Evolutionary conservation across 257 asterid species (phyloP), one percentile per base, ranked within the genome.

Genomic region (Anisodus acutangulus): DNA sequence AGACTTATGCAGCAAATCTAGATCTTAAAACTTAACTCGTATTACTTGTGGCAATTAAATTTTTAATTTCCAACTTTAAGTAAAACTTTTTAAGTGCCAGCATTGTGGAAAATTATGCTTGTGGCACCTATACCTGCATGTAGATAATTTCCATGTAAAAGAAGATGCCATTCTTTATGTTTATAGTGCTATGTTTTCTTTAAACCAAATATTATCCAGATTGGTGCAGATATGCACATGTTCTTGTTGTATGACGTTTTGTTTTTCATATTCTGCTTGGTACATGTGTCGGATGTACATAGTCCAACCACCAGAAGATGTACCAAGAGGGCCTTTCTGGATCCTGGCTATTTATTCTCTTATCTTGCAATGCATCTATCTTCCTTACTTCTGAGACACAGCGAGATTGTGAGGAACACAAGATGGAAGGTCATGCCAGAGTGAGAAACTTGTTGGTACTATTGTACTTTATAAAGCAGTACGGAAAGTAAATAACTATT

Each of bases 71-170:
- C 7, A 51, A 76, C n/a, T 26, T 76, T 53, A 26, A 11, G 41
- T 26, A 54, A 76, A 26, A 63, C 8, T 51, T 49, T 41, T 26
- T 13, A 76, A 51, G 81, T 51, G 63, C 12, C 76, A 68, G 22
- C 39, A 76, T 76, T 43, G 17, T 71, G 79, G 58, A 51, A 15
- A 76, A 7, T 51, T 76, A 76, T 51, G 62, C 22, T 76, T 76
- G 63, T 76, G 80, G 80, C 60, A 74, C 17, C 43, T 45, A 74
- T 74, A 49, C 41, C 80, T 47, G 43, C 80, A 72, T 45, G 45
- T 45, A 41, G 80, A 72, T 72, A 72, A 10, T 22, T 74, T 6
- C 45, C 81, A 62, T 5, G 45, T 62, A 37, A 76, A 51, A 71
- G 5, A 45, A 51, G 26, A 51, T 76, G 13, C 47, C 59, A 15